A percentile compares a stretch with the other conserved stretches of the same genome.
phyloP scores from a whole-genome alignment of 208 protist species.

The Zelonia costaricensis region DNA sequence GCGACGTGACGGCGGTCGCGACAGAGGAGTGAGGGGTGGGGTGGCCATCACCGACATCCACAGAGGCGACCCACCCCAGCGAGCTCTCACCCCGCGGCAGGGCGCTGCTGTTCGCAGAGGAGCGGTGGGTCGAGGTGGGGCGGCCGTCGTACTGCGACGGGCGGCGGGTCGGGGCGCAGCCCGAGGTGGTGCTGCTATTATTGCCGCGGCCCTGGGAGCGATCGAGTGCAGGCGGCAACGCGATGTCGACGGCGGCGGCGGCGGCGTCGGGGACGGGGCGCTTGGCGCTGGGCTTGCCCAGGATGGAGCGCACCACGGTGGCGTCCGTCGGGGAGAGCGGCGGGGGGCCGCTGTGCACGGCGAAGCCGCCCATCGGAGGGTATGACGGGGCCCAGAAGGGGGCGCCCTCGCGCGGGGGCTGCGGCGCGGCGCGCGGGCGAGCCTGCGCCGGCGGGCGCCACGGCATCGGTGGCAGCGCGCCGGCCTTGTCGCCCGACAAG shows the following conservation, averaged over 20 bases:
- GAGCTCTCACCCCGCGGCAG: background rate
- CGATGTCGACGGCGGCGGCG: too few relatives aligned
- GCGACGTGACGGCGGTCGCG: background rate
- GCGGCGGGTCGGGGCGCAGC: too few relatives aligned
- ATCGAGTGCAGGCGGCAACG: too few relatives aligned
- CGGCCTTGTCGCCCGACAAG: background rate
- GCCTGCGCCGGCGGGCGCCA: background rate
- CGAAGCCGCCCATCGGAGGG: constrained; percentile 2
- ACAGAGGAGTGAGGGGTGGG: background rate
- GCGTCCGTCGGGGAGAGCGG: constrained; percentile 41
- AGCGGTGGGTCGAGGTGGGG: background rate
- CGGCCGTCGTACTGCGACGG: too few relatives aligned
- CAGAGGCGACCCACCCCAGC: background rate
- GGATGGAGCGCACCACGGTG: constrained; percentile 31
- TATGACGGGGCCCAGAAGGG: constrained; percentile 18
- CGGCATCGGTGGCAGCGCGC: background rate
- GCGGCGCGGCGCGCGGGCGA: background rate
- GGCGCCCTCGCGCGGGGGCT: background rate
- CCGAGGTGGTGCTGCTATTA: too few relatives aligned
- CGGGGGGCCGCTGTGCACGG: constrained; percentile 16
- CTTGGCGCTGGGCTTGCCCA: constrained; percentile 26
- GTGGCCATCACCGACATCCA: too few relatives aligned
- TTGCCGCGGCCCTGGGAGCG: too few relatives aligned
- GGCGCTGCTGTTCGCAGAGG: background rate
- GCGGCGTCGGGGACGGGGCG: too few relatives aligned